These are phyloP conservation scores for Aspergillus sp. DNA, from an alignment of 2,329 filamentous ascomycete genomes.

Conservation along the genomic window DNA sequence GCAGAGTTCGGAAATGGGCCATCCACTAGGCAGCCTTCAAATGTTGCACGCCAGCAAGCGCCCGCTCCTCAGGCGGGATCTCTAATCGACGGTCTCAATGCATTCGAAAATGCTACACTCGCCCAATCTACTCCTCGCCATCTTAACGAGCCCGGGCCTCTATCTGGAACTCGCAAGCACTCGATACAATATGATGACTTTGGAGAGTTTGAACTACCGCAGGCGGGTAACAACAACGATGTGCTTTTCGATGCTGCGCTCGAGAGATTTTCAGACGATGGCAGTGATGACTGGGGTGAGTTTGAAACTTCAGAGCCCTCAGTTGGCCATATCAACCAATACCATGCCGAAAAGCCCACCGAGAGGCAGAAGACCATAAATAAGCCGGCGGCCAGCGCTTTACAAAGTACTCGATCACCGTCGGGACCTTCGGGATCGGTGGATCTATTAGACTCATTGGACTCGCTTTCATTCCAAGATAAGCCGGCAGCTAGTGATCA, in stretches of 20 bases:
- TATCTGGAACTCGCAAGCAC: conserved; percentile 3
- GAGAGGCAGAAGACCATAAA: background rate
- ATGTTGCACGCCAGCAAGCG: conserved; percentile 8
- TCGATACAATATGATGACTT: conserved; percentile 13
- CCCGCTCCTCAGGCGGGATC: conserved; percentile 16
- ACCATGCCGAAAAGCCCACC: background rate
- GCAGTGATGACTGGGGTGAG: conserved; percentile 48
- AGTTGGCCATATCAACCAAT: conserved; percentile 5
- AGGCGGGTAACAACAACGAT: conserved; percentile 39
- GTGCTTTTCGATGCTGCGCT: conserved; percentile 64
- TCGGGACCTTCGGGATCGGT: conserved; percentile 3
- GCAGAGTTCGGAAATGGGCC: conserved; percentile 48
- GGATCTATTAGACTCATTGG: conserved; percentile 25
- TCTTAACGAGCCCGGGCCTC: background rate
- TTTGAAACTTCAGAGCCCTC: conserved; percentile 39
- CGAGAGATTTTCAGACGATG: conserved; percentile 27
- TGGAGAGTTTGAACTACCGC: conserved; percentile 15
- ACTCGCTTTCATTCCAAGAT: conserved; percentile 31
- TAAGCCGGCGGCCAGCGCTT: background rate
- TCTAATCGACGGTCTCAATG: conserved; percentile 25
- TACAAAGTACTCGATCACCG: background rate
- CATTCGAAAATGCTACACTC: conserved; percentile 20
- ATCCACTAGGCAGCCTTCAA: conserved; percentile 18
- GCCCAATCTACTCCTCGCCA: conserved; percentile 11
- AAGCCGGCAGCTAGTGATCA: conserved; percentile 13